phyloP scores from a whole-genome alignment of 2,329 filamentous ascomycete genomes.

The Colletotrichum brevisporum region DNA sequence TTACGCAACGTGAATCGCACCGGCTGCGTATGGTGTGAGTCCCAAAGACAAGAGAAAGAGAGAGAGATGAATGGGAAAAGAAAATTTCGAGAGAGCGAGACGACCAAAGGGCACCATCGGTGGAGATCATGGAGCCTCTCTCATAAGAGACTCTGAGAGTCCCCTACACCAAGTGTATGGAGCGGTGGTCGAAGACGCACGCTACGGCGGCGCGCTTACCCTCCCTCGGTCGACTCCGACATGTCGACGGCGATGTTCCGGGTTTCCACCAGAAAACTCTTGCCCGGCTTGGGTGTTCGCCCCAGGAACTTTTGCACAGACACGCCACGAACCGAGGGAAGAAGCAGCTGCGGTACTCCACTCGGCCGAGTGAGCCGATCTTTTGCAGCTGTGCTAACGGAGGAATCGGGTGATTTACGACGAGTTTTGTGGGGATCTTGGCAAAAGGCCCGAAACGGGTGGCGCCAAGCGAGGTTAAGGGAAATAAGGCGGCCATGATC shows the following conservation, averaged over 20 bases:
- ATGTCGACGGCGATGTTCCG: conserved; percentile 18
- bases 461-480: conserved; percentile 36
- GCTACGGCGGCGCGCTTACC: too few relatives aligned
- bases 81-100: conserved; percentile 18
- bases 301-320: conserved; percentile 36
- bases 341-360: conserved; percentile 20
- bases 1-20: conserved; percentile 30
- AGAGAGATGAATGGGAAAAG: conserved; percentile 20
- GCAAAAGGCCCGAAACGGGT: conserved; percentile 40
- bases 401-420: conserved; percentile 26
- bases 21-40: conserved; percentile 2
- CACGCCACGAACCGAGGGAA: conserved; percentile 27
- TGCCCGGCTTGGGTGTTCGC: conserved; percentile 19
- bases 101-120: conserved; percentile 10
- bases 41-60: conserved; percentile 11
- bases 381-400: conserved; percentile 25
- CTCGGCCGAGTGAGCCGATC: conserved; percentile 36
- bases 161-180: conserved; percentile 6
- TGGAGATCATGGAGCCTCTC: conserved; percentile 26
- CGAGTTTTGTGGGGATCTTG: conserved; percentile 21
- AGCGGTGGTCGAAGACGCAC: too few relatives aligned
- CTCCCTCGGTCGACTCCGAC: conserved; percentile 34
- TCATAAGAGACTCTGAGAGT: conserved; percentile 20
- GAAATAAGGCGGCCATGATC: conserved; percentile 35
- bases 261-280: conserved; percentile 23